Evolutionary conservation across 2,329 filamentous ascomycete genomes (phyloP).

Genomic region (Microsporum audouinii): DNA sequence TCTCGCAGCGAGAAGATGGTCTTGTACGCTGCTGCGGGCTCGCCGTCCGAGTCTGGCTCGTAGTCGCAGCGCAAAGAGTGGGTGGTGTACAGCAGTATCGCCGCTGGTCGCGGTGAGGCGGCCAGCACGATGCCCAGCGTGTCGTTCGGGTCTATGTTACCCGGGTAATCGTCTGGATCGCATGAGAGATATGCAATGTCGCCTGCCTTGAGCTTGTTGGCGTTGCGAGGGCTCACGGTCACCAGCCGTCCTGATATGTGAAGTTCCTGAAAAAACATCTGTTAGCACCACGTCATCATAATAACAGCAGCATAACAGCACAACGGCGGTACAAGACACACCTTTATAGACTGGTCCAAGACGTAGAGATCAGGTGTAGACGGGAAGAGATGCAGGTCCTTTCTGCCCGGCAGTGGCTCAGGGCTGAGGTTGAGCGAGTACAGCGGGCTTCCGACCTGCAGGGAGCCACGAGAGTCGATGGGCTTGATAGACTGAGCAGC

Average conservation of each 20-base stretch:
- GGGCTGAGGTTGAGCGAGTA: background rate
- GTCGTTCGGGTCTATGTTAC: conserved; percentile 26
- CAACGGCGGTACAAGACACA: background rate
- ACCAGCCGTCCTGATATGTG: conserved; percentile 21
- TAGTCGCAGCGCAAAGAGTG: conserved; percentile 29
- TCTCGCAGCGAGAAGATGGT: background rate
- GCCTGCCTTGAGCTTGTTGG: conserved; percentile 17
- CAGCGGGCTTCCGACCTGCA: conserved; percentile 2
- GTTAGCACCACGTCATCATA: background rate
- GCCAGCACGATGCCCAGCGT: conserved; percentile 26
- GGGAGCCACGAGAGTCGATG: background rate
- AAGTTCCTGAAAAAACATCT: conserved; percentile 18
- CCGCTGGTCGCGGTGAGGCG: conserved; percentile 17
- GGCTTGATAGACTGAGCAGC: conserved; percentile 3
- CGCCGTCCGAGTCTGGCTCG: conserved; percentile 1
- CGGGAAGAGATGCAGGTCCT: conserved; percentile 1
- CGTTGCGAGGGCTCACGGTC: conserved; percentile 22
- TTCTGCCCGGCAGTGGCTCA: background rate
- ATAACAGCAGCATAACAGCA: background rate
- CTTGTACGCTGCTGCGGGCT: background rate
- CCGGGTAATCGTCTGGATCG: conserved; percentile 30
- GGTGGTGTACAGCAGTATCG: conserved; percentile 33
- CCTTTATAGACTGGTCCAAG: background rate
- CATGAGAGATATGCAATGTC: conserved; percentile 34
- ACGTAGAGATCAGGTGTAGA: background rate